Percentiles rank a stretch among this genome's conserved stretches.
Conservation (phyloP, 495 filamentous ascomycete species). For the Xylaria cubensis region DNA sequence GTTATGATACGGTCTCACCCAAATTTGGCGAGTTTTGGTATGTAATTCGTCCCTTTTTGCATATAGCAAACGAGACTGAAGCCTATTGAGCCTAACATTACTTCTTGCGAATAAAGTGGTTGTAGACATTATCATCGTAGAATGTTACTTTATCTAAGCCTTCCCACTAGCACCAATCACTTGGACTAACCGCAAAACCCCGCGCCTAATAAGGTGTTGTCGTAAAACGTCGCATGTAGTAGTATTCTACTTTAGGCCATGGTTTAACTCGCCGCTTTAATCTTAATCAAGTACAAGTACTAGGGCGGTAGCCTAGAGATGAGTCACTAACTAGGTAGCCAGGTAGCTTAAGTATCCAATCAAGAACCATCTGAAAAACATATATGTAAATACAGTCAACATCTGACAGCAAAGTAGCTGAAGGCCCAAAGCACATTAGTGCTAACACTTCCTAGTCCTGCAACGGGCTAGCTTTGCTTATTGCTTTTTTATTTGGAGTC, state of each 20-base stretch:
- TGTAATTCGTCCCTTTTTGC: neutral
- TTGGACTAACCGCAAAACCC: too few relatives aligned
- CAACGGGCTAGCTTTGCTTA: neutral
- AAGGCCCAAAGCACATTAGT: neutral
- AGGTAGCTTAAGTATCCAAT: neutral
- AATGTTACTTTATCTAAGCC: neutral
- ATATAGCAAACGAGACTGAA: neutral
- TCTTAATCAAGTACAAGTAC: too few relatives aligned
- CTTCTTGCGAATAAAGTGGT: neutral
- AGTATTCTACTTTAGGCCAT: neutral
- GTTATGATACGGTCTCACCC: neutral
- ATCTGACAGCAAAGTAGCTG: neutral
- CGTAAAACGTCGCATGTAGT: neutral
- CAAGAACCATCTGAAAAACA: neutral
- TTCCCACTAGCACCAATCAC: too few relatives aligned
- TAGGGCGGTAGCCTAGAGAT: neutral
- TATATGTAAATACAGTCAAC: neutral
- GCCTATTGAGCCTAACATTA: neutral
- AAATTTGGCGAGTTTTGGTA: neutral
- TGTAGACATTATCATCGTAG: neutral
- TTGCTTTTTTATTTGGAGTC: neutral
- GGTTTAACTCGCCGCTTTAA: neutral
- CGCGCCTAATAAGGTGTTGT: neutral
- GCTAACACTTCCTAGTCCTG: neutral
- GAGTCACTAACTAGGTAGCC: neutral